A percentile compares a stretch with the other conserved stretches of the same genome.
Conservation (phyloP, 805 yeast genomes). For the Lipomyces starkeyi region DNA sequence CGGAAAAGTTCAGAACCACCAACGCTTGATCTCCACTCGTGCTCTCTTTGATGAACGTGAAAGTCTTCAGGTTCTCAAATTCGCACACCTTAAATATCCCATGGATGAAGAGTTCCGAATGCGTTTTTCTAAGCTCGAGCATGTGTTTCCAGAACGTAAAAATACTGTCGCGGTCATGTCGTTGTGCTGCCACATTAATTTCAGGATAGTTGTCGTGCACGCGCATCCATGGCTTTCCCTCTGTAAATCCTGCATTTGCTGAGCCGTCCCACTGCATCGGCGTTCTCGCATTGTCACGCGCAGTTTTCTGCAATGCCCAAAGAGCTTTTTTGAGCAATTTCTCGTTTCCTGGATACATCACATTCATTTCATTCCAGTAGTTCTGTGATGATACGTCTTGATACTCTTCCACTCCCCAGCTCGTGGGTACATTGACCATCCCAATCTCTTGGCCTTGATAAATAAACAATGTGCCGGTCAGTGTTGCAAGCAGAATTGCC, state of each 20-base stretch:
- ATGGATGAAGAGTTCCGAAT: conserved; percentile 53
- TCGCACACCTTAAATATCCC: conserved; percentile 50
- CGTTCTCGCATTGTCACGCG: conserved; percentile 59
- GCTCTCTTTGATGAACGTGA: conserved; percentile 6
- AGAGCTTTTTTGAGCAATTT: neutral
- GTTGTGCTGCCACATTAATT: conserved; percentile 60
- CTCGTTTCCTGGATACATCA: neutral
- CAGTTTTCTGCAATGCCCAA: conserved; percentile 46
- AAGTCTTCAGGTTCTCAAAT: neutral
- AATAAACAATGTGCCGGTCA: conserved; percentile 61
- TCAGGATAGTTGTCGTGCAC: conserved; percentile 56
- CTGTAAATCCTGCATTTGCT: conserved; percentile 51
- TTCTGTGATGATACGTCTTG: conserved; percentile 50
- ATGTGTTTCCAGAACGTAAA: conserved; percentile 55
- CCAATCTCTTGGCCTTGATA: conserved; percentile 70
- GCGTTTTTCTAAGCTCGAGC: conserved; percentile 52
- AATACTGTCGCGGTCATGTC: conserved; percentile 54
- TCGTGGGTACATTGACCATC: conserved; percentile 55
- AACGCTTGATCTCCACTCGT: neutral
- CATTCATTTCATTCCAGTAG: conserved; percentile 5
- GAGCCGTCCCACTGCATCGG: conserved; percentile 59
- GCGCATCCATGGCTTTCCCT: conserved; percentile 57
- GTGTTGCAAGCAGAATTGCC: conserved; percentile 53
- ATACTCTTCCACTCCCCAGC: conserved; percentile 62
- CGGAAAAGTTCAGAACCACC: conserved; percentile 2